These are phyloP conservation scores for Kodamaea fukazawae DNA, from an alignment of 805 yeast genomes.

Conservation along the genomic window DNA sequence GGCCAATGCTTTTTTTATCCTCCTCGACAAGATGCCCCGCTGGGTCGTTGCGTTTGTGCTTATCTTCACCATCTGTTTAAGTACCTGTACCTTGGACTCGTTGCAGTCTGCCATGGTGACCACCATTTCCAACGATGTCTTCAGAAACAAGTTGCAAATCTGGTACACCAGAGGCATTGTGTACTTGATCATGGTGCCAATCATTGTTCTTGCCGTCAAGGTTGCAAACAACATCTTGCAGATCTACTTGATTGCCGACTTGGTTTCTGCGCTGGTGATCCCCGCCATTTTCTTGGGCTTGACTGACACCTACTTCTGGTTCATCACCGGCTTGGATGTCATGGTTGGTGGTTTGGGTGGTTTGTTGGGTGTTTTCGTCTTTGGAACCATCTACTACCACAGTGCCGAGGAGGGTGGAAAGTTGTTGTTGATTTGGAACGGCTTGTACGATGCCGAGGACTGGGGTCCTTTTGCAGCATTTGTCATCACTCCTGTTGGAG, in stretches of 20 bases:
- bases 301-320: conserved; percentile 57
- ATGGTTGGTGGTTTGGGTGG: conserved; percentile 85
- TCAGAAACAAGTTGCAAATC: conserved; percentile 73
- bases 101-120: conserved; percentile 87
- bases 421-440: conserved; percentile 72
- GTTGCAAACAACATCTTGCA: conserved; percentile 81
- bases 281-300: conserved; percentile 84
- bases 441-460: conserved; percentile 70
- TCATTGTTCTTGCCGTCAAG: conserved; percentile 77
- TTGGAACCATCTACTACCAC: conserved; percentile 77
- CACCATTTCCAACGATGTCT: conserved; percentile 83
- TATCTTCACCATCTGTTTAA: conserved; percentile 67
- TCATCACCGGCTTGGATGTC: conserved; percentile 74
- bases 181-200: conserved; percentile 77
- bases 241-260: conserved; percentile 86
- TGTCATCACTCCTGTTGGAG: conserved; percentile 85
- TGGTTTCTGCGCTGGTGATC: conserved; percentile 81
- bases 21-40: conserved; percentile 69
- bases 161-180: conserved; percentile 69
- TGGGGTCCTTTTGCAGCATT: conserved; percentile 97
- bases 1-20: conserved; percentile 65
- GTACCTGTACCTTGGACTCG: conserved; percentile 88
- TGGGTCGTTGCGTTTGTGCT: conserved; percentile 86
- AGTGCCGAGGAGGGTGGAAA: conserved; percentile 74
- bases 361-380: conserved; percentile 71